Evolutionary conservation across 352 stramenopile species (phyloP).

Genomic region (Saprolegnia diclina): DNA sequence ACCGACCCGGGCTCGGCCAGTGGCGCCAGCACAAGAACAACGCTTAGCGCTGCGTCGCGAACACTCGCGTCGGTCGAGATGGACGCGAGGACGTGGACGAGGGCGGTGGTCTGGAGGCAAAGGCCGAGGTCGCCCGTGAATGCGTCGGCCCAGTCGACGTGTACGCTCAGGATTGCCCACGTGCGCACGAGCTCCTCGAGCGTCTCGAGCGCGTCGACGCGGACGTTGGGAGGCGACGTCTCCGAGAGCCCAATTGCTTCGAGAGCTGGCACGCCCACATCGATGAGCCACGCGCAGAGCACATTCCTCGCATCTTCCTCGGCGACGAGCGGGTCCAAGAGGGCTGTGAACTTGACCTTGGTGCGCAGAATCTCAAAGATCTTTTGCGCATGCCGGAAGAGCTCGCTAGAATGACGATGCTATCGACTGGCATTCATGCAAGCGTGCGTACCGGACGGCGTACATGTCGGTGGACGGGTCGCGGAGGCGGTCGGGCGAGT

Average conservation of each 20-base stretch:
- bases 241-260: background rate
- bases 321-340: background rate
- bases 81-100: slow-evolving; percentile 4
- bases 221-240: background rate
- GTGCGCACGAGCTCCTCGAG: background rate
- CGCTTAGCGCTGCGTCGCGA: background rate
- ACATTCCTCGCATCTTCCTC: background rate
- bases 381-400: slow-evolving; percentile 9
- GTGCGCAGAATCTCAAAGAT: slow-evolving; percentile 21
- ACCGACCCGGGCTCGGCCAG: background rate
- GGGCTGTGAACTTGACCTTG: slow-evolving; percentile 15
- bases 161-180: slow-evolving; percentile 4
- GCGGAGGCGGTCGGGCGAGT: slow-evolving; percentile 7
- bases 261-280: background rate
- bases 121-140: background rate
- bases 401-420: background rate
- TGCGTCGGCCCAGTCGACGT: background rate
- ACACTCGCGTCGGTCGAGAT: slow-evolving; percentile 16
- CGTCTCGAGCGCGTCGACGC: slow-evolving; percentile 6
- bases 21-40: background rate
- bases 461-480: slow-evolving; percentile 19
- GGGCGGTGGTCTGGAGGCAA: background rate
- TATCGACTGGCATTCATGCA: background rate
- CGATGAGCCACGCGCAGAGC: background rate
- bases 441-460: slow-evolving; percentile 5